phyloP scores from a whole-genome alignment of 192 early-diverging fungal genomes.

The Allomyces macrogynus region DNA sequence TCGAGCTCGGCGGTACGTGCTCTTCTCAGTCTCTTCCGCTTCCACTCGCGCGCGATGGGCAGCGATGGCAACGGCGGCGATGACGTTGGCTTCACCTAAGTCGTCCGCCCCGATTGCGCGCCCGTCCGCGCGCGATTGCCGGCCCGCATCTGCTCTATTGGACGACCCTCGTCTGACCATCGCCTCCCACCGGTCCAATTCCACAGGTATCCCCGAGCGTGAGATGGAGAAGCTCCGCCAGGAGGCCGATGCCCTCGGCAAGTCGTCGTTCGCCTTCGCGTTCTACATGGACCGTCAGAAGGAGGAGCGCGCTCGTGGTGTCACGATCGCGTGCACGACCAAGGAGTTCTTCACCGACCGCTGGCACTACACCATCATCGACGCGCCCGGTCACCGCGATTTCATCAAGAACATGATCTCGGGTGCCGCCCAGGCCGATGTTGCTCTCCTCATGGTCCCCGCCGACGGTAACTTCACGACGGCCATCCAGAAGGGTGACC shows the following conservation, averaged over 20 bases:
- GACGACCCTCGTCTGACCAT: constrained; percentile 7
- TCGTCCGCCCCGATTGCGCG: constrained; percentile 19
- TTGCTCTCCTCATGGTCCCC: constrained; percentile 88
- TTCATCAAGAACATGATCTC: constrained; percentile 99
- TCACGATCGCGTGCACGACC: constrained; percentile 96
- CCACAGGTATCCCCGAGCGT: constrained; percentile 99
- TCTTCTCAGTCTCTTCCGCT: too few species aligned
- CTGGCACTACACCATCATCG: constrained; percentile 95
- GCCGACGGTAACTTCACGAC: constrained; percentile 43
- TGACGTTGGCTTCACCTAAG: too few species aligned
- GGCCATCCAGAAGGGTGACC: constrained; percentile 61
- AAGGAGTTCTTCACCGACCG: constrained; percentile 95
- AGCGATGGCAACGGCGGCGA: too few species aligned
- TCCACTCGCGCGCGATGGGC: too few species aligned
- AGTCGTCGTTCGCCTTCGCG: constrained; percentile 99
- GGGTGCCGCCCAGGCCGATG: constrained; percentile 96
- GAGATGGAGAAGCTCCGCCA: constrained; percentile 99
- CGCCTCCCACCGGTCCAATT: constrained; percentile 86
- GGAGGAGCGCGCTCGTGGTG: constrained; percentile 99
- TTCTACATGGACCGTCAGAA: constrained; percentile 98
- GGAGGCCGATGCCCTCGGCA: constrained; percentile 96
- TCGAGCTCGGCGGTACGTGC: constrained; percentile 94
- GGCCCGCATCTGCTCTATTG: too few species aligned
- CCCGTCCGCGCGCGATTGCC: too few species aligned
- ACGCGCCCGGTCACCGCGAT: constrained; percentile 98